Evolutionary conservation across 352 stramenopile species (phyloP), one percentile per base, ranked within the genome.

Genomic region (Phytophthora boehmeriae): DNA sequence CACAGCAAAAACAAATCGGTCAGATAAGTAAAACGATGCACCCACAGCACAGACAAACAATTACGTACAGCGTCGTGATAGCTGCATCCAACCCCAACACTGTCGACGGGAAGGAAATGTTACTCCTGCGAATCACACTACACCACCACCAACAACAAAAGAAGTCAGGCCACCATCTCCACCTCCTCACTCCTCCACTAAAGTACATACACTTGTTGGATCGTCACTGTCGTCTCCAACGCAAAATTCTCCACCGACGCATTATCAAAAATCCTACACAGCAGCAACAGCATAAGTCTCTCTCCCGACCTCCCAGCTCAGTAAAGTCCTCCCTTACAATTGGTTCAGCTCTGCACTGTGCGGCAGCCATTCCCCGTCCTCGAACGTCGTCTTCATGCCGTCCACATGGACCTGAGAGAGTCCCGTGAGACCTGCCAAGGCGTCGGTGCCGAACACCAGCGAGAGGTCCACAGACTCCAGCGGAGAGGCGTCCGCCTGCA

Each of bases 21-120:
- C 23, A 60, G 52, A 22, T 45, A 19, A 30, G 25, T 27, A 30
- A 34, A 41, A 13, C 11, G 13, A 25, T 23, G 35, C 45, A 38
- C 41, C 28, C 39, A 14, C 13, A 25, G 22, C 19, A 10, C 43
- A 48, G 19, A 20, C 11, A 25, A 38, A 8, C 22, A 27, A 23
- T 52, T 52, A 66, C 71, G 14, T 63, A 80, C 71, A 80, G 38
- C 48, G 63, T 67, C 20, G 41, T 59, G 5, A 80, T 62, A 2
- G 47, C 59, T 32, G 60, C 65, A 11, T 75, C 50, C 38, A 86
- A 28, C 11, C 32, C 36, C 22, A 88, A 53, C 25, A 89, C 56
- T 3, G 72, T 63, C 8, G 49, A 64, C 4, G 79, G 79, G 54
- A 89, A 89, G 28, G 73, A 66, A 43, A 88, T 14, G 41, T 74